Evolutionary conservation across 306 rosid species (phyloP), one percentile per base, ranked within the genome.

Genomic region (Gillenia trifoliata): DNA sequence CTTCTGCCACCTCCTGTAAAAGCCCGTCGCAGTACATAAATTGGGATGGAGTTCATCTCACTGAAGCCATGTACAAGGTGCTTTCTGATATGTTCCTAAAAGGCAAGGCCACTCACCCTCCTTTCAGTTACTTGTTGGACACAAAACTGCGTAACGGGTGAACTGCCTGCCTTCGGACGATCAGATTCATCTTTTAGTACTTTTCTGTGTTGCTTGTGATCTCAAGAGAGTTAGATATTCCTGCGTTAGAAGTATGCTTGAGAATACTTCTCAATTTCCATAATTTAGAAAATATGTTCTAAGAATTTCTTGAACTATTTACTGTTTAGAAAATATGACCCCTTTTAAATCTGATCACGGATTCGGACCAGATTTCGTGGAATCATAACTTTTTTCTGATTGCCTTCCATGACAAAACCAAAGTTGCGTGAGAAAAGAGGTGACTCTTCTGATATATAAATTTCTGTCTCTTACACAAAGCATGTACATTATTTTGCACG

Each of bases 1-100:
- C n/a, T 29, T 73, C 87, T 28, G 88, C 77, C 52, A 85, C 73
- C 0, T 86, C 68, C 54, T 94, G 97, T 28, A 11, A 71, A 28
- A 78, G 19, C 72, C 97, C 99, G 60, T 74, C 89, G 31, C 86
- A 84, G 49, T 92, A 85, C 81, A 79, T 94, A 33, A 94, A 94
- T 30, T 94, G 99, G 99, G 99, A 94, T 75, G 99, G 97, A 65
- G 96, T 94, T 85, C 99, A 94, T 34, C n/a, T n/a, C 62, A 94
- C 97, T 0, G 99, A 94, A n/a, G n/a, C 91, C n/a, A 92, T 94
- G 97, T 90, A 94, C 50, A 88, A 86, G 82, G 92, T 75, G 64
- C 79, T 94, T 68, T 76, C 94, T 59, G 68, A 79, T 34, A 87
- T 90, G 99, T 88, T 90, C 74, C 74, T 94, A 25, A 81, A 80